These are phyloP conservation scores for Cymodocea nodosa DNA, from an alignment of 116 monocot species.

Conservation along the genomic window DNA sequence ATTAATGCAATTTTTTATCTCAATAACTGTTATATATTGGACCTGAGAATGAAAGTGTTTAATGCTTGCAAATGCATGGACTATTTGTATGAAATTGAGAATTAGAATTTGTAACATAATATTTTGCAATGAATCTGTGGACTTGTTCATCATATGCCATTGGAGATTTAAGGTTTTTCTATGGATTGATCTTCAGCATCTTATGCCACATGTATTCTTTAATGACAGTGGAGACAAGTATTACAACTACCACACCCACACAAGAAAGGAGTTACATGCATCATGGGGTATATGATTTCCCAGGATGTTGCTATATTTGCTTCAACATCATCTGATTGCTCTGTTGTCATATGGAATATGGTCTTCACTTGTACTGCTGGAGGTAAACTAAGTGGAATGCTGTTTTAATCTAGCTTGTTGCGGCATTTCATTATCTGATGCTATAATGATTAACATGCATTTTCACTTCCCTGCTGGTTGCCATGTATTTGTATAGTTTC, in stretches of 20 bases:
- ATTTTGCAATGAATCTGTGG: too few species aligned
- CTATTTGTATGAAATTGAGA: too few species aligned
- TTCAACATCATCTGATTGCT: conserved; percentile 89
- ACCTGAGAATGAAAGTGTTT: too few species aligned
- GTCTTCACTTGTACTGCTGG: conserved; percentile 19
- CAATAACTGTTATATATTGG: too few species aligned
- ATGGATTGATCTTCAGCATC: neutral
- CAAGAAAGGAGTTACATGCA: conserved; percentile 92
- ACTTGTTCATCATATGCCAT: neutral
- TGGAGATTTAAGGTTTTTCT: neutral
- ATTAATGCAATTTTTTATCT: too few species aligned
- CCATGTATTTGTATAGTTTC: too few species aligned
- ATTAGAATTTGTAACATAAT: too few species aligned
- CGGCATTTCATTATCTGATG: too few species aligned
- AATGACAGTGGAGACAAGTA: conserved; percentile 63
- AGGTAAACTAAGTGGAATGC: conserved; percentile 20
- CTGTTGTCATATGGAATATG: conserved; percentile 59
- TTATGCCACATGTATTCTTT: neutral
- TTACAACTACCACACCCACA: conserved; percentile 54
- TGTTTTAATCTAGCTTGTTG: too few species aligned
- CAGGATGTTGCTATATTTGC: conserved; percentile 49
- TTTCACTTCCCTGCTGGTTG: too few species aligned
- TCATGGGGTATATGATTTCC: conserved; percentile 57
- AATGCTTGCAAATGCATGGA: too few species aligned
- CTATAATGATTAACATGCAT: too few species aligned